These are phyloP conservation scores for Dillenia suffruticosa DNA, from an alignment of 164 flowering plant species.

Conservation along the genomic window DNA sequence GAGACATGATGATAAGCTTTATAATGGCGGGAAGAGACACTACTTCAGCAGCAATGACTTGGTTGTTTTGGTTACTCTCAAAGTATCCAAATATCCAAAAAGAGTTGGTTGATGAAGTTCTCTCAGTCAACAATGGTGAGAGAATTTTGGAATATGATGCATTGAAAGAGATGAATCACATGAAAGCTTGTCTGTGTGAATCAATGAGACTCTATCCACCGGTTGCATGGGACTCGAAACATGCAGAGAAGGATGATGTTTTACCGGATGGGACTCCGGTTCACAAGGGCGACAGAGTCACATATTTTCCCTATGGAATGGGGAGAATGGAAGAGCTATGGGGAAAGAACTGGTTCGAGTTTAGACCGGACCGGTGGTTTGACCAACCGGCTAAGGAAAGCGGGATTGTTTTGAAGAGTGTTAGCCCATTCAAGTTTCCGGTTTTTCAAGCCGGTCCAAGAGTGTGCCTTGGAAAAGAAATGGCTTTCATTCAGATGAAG, in stretches of 20 bases:
- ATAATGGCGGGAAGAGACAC: conserved; percentile 90
- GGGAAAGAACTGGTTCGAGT: conserved; percentile 59
- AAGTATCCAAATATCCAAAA: conserved; percentile 19
- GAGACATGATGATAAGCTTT: conserved; percentile 84
- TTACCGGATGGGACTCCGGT: conserved; percentile 68
- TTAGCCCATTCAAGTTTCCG: conserved; percentile 51
- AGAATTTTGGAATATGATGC: conserved; percentile 23
- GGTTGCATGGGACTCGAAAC: conserved; percentile 82
- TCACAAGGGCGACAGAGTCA: conserved; percentile 49
- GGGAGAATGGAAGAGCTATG: conserved; percentile 73
- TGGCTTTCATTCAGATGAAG: conserved; percentile 81
- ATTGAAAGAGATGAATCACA: conserved; percentile 50
- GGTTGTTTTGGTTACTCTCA: conserved; percentile 69
- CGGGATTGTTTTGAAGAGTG: conserved; percentile 17
- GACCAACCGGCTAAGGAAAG: conserved; percentile 14
- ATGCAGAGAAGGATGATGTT: conserved; percentile 36
- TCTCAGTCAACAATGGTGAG: background rate
- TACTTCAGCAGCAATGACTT: conserved; percentile 83
- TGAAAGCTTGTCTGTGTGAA: conserved; percentile 73
- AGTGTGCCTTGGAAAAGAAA: conserved; percentile 70
- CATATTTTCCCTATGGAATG: conserved; percentile 78
- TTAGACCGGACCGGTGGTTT: conserved; percentile 72
- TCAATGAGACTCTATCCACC: conserved; percentile 78
- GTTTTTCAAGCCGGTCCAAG: conserved; percentile 86
- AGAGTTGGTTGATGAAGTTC: conserved; percentile 28